Conservation (phyloP, 495 filamentous ascomycete genomes). For the Parmelia sp. region DNA sequence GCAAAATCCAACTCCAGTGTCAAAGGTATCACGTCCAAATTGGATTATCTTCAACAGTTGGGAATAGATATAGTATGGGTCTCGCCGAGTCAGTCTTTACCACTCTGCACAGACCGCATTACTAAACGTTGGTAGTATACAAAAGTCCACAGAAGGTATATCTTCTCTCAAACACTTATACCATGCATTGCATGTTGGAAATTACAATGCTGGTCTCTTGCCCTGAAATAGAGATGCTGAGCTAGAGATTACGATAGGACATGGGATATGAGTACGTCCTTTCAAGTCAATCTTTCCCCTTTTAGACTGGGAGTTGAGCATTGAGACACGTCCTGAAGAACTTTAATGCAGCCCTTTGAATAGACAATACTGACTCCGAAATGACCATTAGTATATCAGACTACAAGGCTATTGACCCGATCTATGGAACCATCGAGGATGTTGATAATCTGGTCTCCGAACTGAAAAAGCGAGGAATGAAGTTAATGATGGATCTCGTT, state of each 20-base stretch:
- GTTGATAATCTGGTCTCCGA: slow-evolving; percentile 46
- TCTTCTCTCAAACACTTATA: no score
- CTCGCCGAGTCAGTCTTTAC: slow-evolving; percentile 39
- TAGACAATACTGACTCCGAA: no score
- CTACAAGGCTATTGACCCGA: slow-evolving; percentile 47
- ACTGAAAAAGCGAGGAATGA: slow-evolving; percentile 46
- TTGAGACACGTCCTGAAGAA: no score
- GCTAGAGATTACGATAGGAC: slow-evolving; percentile 23
- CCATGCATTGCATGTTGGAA: background rate
- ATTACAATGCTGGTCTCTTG: background rate
- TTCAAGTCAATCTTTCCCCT: no score
- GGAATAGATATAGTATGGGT: slow-evolving; percentile 60
- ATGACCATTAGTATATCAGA: no score
- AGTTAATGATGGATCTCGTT: slow-evolving; percentile 51
- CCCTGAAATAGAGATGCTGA: background rate
- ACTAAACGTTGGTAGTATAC: slow-evolving; percentile 17
- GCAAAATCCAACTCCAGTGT: slow-evolving; percentile 25
- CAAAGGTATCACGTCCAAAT: slow-evolving; percentile 52
- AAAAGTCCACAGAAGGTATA: slow-evolving; percentile 23
- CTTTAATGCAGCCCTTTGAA: no score
- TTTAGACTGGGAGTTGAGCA: no score
- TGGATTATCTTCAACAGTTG: slow-evolving; percentile 54
- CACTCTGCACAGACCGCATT: background rate
- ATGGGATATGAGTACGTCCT: slow-evolving; percentile 57
- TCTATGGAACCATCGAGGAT: slow-evolving; percentile 51